Evolutionary conservation across 331 rosid species (phyloP).

Genomic region (Phaseolus coccineus): DNA sequence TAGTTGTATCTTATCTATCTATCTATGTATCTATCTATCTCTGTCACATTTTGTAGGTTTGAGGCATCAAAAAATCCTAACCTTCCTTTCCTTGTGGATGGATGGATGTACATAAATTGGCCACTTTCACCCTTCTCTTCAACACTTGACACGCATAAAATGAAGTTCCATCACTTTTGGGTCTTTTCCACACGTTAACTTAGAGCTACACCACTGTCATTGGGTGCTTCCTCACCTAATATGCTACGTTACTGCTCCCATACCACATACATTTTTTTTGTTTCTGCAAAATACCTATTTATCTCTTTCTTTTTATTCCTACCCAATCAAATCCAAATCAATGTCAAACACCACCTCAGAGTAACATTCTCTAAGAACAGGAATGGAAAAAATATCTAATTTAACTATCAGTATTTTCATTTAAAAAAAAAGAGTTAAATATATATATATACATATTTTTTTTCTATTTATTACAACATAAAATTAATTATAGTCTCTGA

Average conservation of each 20-base stretch:
- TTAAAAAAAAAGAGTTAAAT: no score
- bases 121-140: conserved; percentile 38
- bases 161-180: conserved; percentile 46
- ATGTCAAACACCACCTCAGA: background rate
- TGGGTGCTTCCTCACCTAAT: conserved; percentile 50
- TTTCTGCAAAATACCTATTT: background rate
- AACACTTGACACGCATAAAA: conserved; percentile 53
- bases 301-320: background rate
- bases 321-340: background rate
- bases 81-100: conserved; percentile 4
- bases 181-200: conserved; percentile 20
- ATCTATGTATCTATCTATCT: background rate
- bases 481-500: no score
- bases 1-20: background rate
- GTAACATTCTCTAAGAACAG: background rate
- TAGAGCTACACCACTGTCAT: conserved; percentile 23
- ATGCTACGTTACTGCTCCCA: conserved; percentile 36
- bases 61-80: conserved; percentile 40
- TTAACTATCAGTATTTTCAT: no score
- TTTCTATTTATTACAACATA: no score
- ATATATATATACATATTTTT: no score
- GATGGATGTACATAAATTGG: conserved; percentile 43
- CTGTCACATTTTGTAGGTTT: conserved; percentile 43
- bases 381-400: background rate
- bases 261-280: background rate